phyloP scores from a whole-genome alignment of 2,329 filamentous ascomycete species.

The Colletotrichum graminicola region DNA sequence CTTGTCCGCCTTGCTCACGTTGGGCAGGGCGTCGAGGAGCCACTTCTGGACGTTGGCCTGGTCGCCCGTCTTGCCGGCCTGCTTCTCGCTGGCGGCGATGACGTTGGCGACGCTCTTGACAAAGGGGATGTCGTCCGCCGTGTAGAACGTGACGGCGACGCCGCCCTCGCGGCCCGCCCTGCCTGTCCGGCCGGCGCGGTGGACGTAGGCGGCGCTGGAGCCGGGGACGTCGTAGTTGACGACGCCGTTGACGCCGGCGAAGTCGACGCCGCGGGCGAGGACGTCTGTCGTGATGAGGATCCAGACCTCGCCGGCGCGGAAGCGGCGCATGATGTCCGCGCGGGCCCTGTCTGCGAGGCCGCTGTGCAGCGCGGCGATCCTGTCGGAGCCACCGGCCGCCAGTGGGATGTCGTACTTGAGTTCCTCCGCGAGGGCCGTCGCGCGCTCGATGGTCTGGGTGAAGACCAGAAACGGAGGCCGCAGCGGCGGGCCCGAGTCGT shows the following conservation, averaged over 20 bases:
- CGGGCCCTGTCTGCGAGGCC: conserved; percentile 82
- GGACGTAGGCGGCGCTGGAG: conserved; percentile 90
- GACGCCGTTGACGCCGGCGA: conserved; percentile 93
- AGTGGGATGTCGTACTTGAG: conserved; percentile 94
- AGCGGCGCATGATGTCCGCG: conserved; percentile 85
- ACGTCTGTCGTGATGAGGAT: conserved; percentile 96
- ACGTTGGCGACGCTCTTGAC: conserved; percentile 95
- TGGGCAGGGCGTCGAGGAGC: conserved; percentile 88
- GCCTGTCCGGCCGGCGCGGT: conserved; percentile 92
- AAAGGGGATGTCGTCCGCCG: conserved; percentile 90
- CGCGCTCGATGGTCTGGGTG: conserved; percentile 93
- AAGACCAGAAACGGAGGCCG: conserved; percentile 95
- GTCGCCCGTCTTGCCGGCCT: conserved; percentile 66
- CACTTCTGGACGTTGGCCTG: conserved; percentile 80
- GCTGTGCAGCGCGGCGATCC: conserved; percentile 92
- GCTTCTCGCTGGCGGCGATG: conserved; percentile 84
- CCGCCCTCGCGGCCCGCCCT: conserved; percentile 89
- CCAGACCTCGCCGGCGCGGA: conserved; percentile 94
- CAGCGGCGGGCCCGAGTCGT: conserved; percentile 69
- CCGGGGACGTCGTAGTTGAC: conserved; percentile 98
- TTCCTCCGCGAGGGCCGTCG: conserved; percentile 87
- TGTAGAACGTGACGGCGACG: conserved; percentile 93
- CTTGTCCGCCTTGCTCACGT: conserved; percentile 84
- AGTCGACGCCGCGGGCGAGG: conserved; percentile 91
- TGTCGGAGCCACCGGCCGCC: conserved; percentile 84